These are phyloP conservation scores for Xylaria grammica DNA, from an alignment of 495 filamentous ascomycete species.

Conservation along the genomic window DNA sequence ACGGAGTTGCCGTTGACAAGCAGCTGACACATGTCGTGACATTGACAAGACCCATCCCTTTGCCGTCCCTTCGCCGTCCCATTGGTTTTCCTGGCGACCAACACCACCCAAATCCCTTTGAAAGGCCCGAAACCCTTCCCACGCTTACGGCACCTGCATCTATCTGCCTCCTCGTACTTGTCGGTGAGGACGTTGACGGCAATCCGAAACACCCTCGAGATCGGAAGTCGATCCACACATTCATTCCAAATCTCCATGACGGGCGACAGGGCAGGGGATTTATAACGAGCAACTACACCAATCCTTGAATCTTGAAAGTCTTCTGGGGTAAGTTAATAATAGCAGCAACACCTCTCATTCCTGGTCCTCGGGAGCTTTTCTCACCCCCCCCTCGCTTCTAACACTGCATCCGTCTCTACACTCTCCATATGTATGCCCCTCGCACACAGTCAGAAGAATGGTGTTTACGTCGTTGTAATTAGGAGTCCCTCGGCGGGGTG, in stretches of 20 bases:
- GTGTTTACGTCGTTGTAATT: constrained; percentile 10
- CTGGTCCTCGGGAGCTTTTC: background rate
- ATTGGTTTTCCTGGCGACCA: constrained; percentile 18
- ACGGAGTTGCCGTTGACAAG: constrained; percentile 19
- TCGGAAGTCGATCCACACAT: background rate
- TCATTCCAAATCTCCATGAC: constrained; percentile 8
- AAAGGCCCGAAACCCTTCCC: constrained; percentile 20
- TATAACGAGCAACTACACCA: background rate
- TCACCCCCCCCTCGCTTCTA: background rate
- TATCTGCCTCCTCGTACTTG: constrained; percentile 5
- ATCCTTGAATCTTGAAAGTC: background rate
- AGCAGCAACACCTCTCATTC: background rate
- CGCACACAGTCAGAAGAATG: constrained; percentile 3
- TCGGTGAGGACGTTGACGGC: constrained; percentile 12
- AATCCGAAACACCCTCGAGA: background rate
- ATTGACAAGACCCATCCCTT: background rate
- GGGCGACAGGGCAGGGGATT: background rate
- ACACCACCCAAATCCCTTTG: constrained; percentile 7
- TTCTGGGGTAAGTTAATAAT: constrained; percentile 15
- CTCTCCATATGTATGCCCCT: background rate
- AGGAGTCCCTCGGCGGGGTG: constrained; percentile 1
- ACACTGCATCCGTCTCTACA: background rate
- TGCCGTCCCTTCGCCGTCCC: background rate
- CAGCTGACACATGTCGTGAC: constrained; percentile 23
- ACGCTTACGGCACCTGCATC: constrained; percentile 17